Base-by-base conservation (phyloP, 78 protist genomes). In the Cavenderia fasciculata region DNA sequence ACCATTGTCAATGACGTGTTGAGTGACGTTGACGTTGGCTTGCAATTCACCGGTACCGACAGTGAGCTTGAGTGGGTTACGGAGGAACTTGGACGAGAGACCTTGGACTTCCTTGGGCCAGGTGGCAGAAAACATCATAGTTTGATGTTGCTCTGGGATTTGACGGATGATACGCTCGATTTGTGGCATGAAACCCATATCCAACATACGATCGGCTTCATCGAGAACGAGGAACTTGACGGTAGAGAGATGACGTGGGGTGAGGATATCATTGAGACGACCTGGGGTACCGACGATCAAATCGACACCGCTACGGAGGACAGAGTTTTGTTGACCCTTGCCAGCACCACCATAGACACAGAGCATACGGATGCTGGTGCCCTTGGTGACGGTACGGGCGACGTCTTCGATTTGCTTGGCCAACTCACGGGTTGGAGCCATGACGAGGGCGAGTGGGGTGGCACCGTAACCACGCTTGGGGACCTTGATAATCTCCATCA, bases 151-250 rank as follows among this genome's bases (percentile, higher is more conserved):
- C 18, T 94, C 94, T 25, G 97, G 97, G 51, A 99, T 98, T 19
- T 72, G 88, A 40, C 99, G 96, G 61, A 98, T 63, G 72, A 82
- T 40, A n/a, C 46, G 40, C 57, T 82, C 78, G 62, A 82, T 98
- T 82, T 97, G 99, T 33, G 99, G 99, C 93, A 97, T 99, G 62
- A 98, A 98, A 38, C 99, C 99, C 99, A 99, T 99, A 92, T 99
- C 99, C 34, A 99, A 94, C 99, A 99, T 92, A 86, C 99, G 97
- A 66, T 99, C 99, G 19, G 99, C 99, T 93, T 98, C 99, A 79
- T 99, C 99, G 31, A 98, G 94, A 2, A 95, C 85, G 44, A 98
- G 71, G 85, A 79, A 96, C 71, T 87, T 87, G 46, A 93, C 57
- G 61, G 72, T 68, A 2, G 31, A 0, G 59, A 82, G 57, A 31